phyloP scores from a whole-genome alignment of 2,329 filamentous ascomycete genomes.

The Simplicillium aogashimaense region DNA sequence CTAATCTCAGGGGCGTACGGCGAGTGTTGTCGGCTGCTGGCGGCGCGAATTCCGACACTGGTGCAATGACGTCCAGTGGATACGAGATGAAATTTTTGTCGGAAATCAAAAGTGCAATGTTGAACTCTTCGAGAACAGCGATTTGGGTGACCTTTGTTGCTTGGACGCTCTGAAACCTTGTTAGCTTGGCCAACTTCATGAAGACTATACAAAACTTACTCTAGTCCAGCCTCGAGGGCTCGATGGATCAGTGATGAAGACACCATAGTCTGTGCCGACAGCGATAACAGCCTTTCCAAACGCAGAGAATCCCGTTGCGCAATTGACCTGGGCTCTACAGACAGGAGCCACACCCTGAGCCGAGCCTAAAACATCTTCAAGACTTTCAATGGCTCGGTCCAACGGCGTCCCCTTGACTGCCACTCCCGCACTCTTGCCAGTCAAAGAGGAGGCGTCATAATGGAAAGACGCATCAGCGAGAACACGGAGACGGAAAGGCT shows the following conservation, averaged over 20 bases:
- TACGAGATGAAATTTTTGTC: constrained; percentile 90
- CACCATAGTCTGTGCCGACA: constrained; percentile 89
- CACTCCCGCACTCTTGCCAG: constrained; percentile 54
- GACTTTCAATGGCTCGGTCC: constrained; percentile 79
- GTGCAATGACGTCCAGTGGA: constrained; percentile 76
- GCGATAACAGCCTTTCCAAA: constrained; percentile 82
- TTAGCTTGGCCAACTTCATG: not conserved
- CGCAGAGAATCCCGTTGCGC: constrained; percentile 79
- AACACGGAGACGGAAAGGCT: constrained; percentile 86
- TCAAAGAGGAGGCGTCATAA: constrained; percentile 54
- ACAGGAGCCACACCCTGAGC: constrained; percentile 65
- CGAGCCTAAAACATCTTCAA: constrained; percentile 68
- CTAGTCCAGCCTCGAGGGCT: constrained; percentile 87
- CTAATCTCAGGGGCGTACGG: constrained; percentile 83
- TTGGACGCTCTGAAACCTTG: constrained; percentile 55
- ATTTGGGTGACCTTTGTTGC: constrained; percentile 78
- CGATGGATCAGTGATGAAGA: constrained; percentile 79
- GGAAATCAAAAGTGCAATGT: constrained; percentile 80
- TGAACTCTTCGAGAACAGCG: constrained; percentile 91
- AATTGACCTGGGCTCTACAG: constrained; percentile 81
- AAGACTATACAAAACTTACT: constrained; percentile 40
- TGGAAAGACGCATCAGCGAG: constrained; percentile 88
- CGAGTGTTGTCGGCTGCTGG: constrained; percentile 62
- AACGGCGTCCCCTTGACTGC: constrained; percentile 85
- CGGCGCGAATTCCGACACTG: constrained; percentile 49